Evolutionary conservation across 2,329 filamentous ascomycete species (phyloP).

Genomic region (Ceratocystis huliohia): DNA sequence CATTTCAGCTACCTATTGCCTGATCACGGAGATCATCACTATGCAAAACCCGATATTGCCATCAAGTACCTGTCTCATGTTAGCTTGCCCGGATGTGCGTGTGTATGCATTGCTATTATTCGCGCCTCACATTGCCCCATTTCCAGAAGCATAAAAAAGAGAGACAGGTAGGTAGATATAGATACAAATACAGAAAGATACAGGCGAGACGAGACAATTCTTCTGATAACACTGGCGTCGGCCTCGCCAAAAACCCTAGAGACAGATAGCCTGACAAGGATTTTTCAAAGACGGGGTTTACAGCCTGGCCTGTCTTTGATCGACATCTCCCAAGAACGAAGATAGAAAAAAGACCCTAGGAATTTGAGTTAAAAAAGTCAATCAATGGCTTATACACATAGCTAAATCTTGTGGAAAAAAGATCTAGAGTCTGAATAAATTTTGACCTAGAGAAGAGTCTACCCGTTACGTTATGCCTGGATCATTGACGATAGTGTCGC

Average conservation of each 20-base stretch:
- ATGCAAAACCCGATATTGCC: background rate
- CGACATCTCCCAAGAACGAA: background rate
- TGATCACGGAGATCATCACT: background rate
- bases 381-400: conserved; percentile 13
- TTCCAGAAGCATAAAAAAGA: background rate
- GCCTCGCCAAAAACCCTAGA: too few relatives aligned
- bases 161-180: background rate
- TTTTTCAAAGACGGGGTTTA: too few relatives aligned
- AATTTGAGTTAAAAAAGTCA: background rate
- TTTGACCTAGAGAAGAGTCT: conserved; percentile 20
- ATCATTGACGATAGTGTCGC: conserved; percentile 18
- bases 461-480: conserved; percentile 21
- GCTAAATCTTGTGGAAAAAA: conserved; percentile 8
- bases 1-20: background rate
- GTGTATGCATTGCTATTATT: background rate
- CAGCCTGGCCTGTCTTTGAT: too few relatives aligned
- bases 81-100: background rate
- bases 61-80: background rate
- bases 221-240: too few relatives aligned
- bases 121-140: background rate
- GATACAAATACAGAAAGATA: too few relatives aligned
- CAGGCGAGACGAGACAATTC: too few relatives aligned
- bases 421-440: conserved; percentile 20
- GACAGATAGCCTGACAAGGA: too few relatives aligned
- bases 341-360: background rate